Evolutionary conservation across 148 eudicot species (phyloP), one percentile per base, ranked within the genome.

Genomic region (Hydrangea macrophylla): DNA sequence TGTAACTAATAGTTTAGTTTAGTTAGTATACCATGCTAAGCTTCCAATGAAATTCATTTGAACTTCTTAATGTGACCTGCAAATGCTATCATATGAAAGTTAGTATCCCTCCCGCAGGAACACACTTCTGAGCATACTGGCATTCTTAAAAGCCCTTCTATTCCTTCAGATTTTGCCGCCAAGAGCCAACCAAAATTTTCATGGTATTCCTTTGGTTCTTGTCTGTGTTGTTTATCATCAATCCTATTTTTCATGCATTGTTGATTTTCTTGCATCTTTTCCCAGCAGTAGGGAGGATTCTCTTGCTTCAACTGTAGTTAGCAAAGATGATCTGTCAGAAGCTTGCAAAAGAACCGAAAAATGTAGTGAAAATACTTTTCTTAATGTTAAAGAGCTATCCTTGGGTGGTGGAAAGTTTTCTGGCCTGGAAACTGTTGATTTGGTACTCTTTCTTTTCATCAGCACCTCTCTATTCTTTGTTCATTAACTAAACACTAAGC

Each of bases 341-440:
- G 33, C 73, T 67, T 65, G 70, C 70, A 65, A 73, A 42, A 71
- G 78, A 55, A 64, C 73, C 63, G 77, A 78, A 54, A 85, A 85
- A 48, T 71, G 79, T 32, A 73, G 36, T 57, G 72, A 69, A 48
- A 83, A 67, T 72, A 85, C 58, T 11, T 91, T 94, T 76, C 81
- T 81, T 40, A 85, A 87, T 70, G 96, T 91, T 35, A 76, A 82
- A 7, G 91, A 94, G 72, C 82, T 94, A 62, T 85, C 96, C 58
- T 37, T 77, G 26, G 87, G 90, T n/a, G 71, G 83, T 73, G 85
- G 77, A 79, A 84, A 74, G 65, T 72, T 76, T 58, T 36, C 78
- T 55, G 80, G 78, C 64, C 69, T 60, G 60, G 77, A 76, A 15
- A 61, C 76, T 35, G 87, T 91, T 70, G 93, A 94, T 71, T 80